Conservation (phyloP, 2,329 filamentous ascomycete species). For the Thielaviopsis euricoi region DNA sequence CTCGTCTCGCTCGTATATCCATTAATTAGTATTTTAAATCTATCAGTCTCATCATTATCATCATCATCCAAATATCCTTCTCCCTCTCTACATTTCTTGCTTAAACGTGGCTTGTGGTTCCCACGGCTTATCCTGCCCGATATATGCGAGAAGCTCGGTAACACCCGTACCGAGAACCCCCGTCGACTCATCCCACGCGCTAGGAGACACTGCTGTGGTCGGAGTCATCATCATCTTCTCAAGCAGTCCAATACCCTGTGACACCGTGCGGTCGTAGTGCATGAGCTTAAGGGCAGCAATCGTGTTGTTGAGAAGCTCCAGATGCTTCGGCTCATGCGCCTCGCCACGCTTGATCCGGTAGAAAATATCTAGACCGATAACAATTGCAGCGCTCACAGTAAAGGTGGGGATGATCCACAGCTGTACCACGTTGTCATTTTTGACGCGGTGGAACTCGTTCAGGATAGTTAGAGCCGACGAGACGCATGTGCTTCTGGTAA, state of each 20-base stretch:
- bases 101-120: background rate
- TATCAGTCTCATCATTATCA: no score
- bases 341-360: slow-evolving; percentile 7
- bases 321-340: background rate
- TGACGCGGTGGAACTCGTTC: slow-evolving; percentile 9
- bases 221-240: background rate
- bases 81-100: no score
- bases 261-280: background rate
- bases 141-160: background rate
- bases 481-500: slow-evolving; percentile 9
- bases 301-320: slow-evolving; percentile 3
- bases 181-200: background rate
- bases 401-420: slow-evolving; percentile 12
- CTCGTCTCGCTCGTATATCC: background rate
- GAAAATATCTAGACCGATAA: slow-evolving; percentile 10
- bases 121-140: background rate
- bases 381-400: slow-evolving; percentile 9
- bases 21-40: background rate
- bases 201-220: background rate
- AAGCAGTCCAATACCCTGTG: slow-evolving; percentile 1
- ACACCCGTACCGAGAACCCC: background rate
- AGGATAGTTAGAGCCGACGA: slow-evolving; percentile 7
- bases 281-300: slow-evolving; percentile 1
- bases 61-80: no score
- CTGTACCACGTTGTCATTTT: slow-evolving; percentile 6